phyloP scores from a whole-genome alignment of 2,329 filamentous ascomycete genomes.

The Claviceps sp. region DNA sequence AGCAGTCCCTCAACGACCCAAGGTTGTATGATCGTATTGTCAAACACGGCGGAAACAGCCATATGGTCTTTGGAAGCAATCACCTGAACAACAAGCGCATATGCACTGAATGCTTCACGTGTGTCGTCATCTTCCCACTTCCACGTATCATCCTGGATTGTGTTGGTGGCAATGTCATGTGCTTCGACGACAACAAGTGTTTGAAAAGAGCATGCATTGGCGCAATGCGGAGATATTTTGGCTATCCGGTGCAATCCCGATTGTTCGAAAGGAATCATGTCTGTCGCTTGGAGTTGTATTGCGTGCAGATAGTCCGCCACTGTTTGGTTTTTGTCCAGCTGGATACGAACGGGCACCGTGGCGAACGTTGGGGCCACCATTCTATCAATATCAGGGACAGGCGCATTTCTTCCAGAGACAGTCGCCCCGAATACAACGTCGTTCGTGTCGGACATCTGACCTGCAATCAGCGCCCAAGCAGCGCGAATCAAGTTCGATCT shows the following conservation, averaged over 20 bases:
- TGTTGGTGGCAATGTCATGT: not conserved
- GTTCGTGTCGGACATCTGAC: conserved; percentile 27
- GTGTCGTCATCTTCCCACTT: not conserved
- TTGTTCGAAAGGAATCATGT: conserved; percentile 11
- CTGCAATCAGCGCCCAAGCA: conserved; percentile 36
- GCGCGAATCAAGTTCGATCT: conserved; percentile 15
- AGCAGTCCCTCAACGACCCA: not conserved
- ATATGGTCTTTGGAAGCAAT: not conserved
- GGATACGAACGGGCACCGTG: conserved; percentile 27
- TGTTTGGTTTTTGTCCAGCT: conserved; percentile 14
- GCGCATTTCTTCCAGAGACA: conserved; percentile 23
- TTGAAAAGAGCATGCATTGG: conserved; percentile 13
- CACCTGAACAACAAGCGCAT: not conserved
- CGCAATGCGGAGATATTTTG: conserved; percentile 5
- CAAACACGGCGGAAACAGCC: not conserved
- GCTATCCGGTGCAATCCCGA: conserved; percentile 12
- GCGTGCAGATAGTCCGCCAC: conserved; percentile 6
- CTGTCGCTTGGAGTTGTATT: conserved; percentile 8
- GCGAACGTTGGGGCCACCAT: conserved; percentile 22
- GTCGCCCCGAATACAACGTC: conserved; percentile 31
- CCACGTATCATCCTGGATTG: not conserved
- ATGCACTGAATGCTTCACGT: not conserved
- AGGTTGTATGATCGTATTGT: not conserved
- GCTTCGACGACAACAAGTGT: conserved; percentile 15
- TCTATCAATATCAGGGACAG: conserved; percentile 10